Percentiles rank a stretch among this genome's conserved stretches.
These are phyloP conservation scores for Tremellales sp. DNA, from an alignment of 1,284 basidiomycete species.

Conservation along the genomic window DNA sequence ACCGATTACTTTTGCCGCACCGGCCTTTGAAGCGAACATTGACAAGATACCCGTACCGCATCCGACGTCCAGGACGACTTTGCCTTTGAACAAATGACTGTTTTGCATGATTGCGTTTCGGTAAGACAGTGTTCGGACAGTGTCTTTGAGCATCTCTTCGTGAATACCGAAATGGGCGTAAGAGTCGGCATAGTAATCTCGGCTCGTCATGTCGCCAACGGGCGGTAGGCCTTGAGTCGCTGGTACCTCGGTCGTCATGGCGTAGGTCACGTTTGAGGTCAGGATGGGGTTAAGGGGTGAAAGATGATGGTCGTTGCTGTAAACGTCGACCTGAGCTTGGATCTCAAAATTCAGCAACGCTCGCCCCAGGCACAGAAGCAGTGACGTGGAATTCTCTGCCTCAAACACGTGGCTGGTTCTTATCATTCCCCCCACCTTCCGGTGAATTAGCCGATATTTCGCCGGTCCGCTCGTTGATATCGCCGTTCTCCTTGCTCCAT, in stretches of 20 bases:
- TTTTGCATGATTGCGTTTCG: constrained; percentile 93
- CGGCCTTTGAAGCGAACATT: constrained; percentile 98
- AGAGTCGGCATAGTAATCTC: constrained; percentile 31
- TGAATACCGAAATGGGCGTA: constrained; percentile 98
- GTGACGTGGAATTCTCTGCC: neutral
- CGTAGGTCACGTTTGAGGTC: neutral
- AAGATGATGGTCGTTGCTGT: too few relatives aligned
- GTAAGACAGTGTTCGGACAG: constrained; percentile 92
- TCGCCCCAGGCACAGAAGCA: neutral
- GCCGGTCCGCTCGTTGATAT: neutral
- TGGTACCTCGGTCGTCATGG: too few relatives aligned
- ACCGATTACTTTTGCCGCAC: constrained; percentile 92
- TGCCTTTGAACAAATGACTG: constrained; percentile 90
- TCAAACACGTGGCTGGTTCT: neutral
- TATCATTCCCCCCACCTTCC: neutral
- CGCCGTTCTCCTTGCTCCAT: neutral
- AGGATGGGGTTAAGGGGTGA: neutral
- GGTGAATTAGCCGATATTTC: neutral
- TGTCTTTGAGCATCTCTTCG: constrained; percentile 99
- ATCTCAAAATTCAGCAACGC: neutral
- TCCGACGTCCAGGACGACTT: constrained; percentile 95
- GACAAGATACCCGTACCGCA: constrained; percentile 96
- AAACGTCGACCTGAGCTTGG: too few relatives aligned
- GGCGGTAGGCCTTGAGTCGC: constrained; percentile 18
- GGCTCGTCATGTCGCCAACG: constrained; percentile 42